Percentiles rank a stretch among this genome's conserved stretches.
phyloP scores from a whole-genome alignment of 352 stramenopile species.

The Phytophthora pluvialis region DNA sequence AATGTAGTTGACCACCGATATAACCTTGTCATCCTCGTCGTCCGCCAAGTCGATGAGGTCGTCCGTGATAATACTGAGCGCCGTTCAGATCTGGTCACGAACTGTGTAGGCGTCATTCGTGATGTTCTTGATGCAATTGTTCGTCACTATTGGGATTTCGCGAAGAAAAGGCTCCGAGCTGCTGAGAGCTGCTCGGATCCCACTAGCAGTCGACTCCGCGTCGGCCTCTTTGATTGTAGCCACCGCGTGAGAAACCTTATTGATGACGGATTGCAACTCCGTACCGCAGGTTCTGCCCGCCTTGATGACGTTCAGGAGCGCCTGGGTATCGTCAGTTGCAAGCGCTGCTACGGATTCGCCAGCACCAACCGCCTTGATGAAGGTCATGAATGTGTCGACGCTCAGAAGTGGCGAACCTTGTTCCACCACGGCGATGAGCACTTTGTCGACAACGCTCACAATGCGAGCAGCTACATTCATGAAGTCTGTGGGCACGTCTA shows the following conservation, averaged over 20 bases:
- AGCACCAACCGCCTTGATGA: conserved; percentile 27
- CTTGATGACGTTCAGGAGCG: conserved; percentile 41
- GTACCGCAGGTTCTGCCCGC: conserved; percentile 47
- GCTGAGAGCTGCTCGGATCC: conserved; percentile 44
- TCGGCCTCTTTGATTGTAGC: conserved; percentile 46
- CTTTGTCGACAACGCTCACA: conserved; percentile 35
- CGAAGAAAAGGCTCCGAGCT: conserved; percentile 52
- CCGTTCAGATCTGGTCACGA: conserved; percentile 55
- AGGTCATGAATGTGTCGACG: conserved; percentile 42
- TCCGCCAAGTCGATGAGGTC: conserved; percentile 46
- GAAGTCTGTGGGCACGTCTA: conserved; percentile 35
- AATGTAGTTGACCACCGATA: conserved; percentile 46
- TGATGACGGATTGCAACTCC: conserved; percentile 45
- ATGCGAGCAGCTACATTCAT: conserved; percentile 43
- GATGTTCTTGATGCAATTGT: conserved; percentile 43
- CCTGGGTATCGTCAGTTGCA: conserved; percentile 20
- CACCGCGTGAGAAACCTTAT: conserved; percentile 43
- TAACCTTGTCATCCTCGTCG: conserved; percentile 33
- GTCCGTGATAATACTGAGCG: conserved; percentile 55
- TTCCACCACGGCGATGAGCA: conserved; percentile 42
- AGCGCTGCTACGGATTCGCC: conserved; percentile 30
- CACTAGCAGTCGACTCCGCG: conserved; percentile 27
- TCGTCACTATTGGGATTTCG: conserved; percentile 54
- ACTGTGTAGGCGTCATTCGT: conserved; percentile 32
- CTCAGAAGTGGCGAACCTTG: conserved; percentile 41